phyloP scores from a whole-genome alignment of 202 grass and related monocot genomes.

The Dendrocalamus latiflorus region DNA sequence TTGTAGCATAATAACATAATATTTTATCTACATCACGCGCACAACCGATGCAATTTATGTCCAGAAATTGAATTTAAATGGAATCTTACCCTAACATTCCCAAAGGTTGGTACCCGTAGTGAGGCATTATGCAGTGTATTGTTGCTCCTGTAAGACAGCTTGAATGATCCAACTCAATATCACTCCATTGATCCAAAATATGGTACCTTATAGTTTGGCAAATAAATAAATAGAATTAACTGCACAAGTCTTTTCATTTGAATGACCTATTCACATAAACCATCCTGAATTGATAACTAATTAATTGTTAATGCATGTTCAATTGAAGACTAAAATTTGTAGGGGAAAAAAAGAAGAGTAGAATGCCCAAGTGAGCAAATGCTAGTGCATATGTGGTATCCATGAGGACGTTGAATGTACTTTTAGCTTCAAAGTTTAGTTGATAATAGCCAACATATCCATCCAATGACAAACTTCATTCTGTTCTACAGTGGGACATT shows the following conservation, averaged over 20 bases:
- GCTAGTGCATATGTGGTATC: not conserved
- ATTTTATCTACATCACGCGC: not conserved
- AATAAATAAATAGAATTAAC: not conserved
- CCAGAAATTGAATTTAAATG: not conserved
- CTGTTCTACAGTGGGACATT: not conserved
- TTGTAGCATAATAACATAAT: not conserved
- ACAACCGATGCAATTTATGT: not conserved
- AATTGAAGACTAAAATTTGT: not conserved
- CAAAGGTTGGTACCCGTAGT: slow-evolving; percentile 51
- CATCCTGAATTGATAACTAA: not conserved
- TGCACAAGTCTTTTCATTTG: not conserved
- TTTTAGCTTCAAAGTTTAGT: not conserved
- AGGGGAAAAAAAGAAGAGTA: not conserved
- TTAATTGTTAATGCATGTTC: not conserved
- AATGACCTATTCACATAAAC: not conserved
- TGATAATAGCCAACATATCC: not conserved
- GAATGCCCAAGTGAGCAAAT: not conserved
- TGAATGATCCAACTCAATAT: no score
- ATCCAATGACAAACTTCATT: not conserved
- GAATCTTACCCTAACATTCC: slow-evolving; percentile 54
- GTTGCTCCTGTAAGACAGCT: slow-evolving; percentile 50
- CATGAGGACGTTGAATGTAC: not conserved
- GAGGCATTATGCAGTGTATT: slow-evolving; percentile 62
- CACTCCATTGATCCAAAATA: slow-evolving; percentile 60
- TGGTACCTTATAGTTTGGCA: slow-evolving; percentile 35